These are phyloP conservation scores for Colletotrichum brevisporum DNA, from an alignment of 2,329 filamentous ascomycete genomes.

Conservation along the genomic window DNA sequence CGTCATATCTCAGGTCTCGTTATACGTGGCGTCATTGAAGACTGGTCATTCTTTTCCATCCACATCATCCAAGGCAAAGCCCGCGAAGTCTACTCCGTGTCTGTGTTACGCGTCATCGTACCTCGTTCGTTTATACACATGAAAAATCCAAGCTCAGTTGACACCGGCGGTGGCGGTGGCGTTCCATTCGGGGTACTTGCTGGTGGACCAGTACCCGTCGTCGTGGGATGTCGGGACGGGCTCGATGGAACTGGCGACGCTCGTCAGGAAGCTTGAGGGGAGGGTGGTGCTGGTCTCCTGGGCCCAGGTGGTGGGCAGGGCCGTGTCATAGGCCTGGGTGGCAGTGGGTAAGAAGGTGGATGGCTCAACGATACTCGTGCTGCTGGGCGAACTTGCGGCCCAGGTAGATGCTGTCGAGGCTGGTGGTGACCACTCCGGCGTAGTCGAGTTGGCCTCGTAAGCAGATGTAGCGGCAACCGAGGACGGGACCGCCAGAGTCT, in stretches of 20 bases:
- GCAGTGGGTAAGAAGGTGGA: not conserved
- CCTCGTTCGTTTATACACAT: not conserved
- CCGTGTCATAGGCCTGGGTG: constrained; percentile 40
- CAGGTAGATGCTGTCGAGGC: constrained; percentile 18
- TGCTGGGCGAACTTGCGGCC: not conserved
- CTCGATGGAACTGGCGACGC: constrained; percentile 35
- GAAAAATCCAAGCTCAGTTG: not conserved
- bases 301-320: constrained; percentile 36
- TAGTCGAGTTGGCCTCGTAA: constrained; percentile 14
- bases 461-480: constrained; percentile 24
- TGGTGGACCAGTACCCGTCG: constrained; percentile 62
- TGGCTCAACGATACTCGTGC: not conserved
- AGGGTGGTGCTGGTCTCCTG: constrained; percentile 30
- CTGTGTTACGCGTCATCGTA: not conserved
- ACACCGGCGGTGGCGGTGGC: constrained; percentile 49
- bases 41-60: constrained; percentile 1
- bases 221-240: constrained; percentile 51
- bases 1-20: constrained; percentile 34
- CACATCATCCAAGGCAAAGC: not conserved
- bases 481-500: not conserved
- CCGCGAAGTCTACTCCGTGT: not conserved
- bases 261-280: constrained; percentile 42
- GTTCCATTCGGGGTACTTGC: constrained; percentile 60
- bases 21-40: constrained; percentile 7
- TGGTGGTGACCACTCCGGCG: not conserved